Evolutionary conservation across 345 rosid genomes (phyloP), one percentile per base, ranked within the genome.

Genomic region (Murraya paniculata): DNA sequence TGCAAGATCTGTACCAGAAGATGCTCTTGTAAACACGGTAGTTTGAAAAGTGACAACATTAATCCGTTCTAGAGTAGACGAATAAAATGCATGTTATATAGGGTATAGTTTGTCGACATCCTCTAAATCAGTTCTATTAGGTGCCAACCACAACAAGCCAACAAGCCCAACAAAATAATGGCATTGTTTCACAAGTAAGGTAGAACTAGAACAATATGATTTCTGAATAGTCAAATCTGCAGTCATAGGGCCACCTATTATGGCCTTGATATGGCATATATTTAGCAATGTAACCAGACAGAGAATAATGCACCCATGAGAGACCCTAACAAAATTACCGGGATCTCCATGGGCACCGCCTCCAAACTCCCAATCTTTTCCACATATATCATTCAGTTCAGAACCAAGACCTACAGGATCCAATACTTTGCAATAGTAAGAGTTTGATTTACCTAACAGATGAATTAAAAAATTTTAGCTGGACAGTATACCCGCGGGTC

Each of bases 271-370:
- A 28, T 30, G 27, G 61, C 66, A 55, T 21, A 45, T 35, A 65
- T 65, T 65, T 1, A 27, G 22, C 25, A 0, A 11, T 27, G 31
- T 28, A 2, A 21, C 48, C 31, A 75, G 24, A 10, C 58, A 75
- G 56, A 33, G 13, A 71, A 18, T 30, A 24, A 9, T 53, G n/a
- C 2, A 53, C 22, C 24, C 62, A 70, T 35, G 60, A 71, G 78
- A 65, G 55, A 70, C 39, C 39, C 59, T 10, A 50, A 69, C 31
- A 72, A 50, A 22, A 31, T 68, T 84, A 93, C 98, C 98, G 82
- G 89, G 94, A 92, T 93, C 98, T 72, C 98, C 98, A 87, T 93
- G 88, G 88, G 91, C 98, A 39, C 97, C 94, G n/a, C 89, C 98
- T 80, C 81, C 90, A 69, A 27, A 64, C 53, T 39, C 81, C 98